Evolutionary conservation across 306 rosid species (phyloP).

Genomic region (Bauhinia variegata): DNA sequence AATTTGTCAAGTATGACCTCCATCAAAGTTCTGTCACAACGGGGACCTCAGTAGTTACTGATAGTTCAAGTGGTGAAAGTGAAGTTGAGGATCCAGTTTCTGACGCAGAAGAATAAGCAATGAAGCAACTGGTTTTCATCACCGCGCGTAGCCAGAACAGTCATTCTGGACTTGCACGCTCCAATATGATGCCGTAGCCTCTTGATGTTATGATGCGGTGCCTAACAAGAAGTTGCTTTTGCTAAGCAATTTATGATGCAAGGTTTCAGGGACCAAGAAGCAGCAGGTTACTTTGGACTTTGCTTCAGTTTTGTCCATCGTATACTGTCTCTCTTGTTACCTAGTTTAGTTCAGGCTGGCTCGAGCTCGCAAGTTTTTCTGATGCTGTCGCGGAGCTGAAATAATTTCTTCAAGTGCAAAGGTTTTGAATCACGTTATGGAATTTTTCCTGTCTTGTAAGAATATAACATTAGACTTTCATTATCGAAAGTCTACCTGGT

Average conservation of each 20-base stretch:
- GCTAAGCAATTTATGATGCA: not conserved
- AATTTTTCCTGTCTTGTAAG: not conserved
- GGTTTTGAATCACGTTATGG: conserved; percentile 1
- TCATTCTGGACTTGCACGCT: conserved; percentile 9
- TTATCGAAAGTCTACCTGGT: not conserved
- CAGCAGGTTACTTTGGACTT: conserved; percentile 15
- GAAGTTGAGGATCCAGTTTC: conserved; percentile 67
- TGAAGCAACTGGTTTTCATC: conserved; percentile 20
- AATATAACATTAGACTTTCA: not conserved
- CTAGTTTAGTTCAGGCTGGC: conserved; percentile 9
- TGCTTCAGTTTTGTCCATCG: conserved; percentile 35
- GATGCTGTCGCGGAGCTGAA: conserved; percentile 13
- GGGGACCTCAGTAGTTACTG: conserved; percentile 39
- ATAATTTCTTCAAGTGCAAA: not conserved
- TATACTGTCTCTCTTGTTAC: not conserved
- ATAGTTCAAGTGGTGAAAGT: conserved; percentile 52
- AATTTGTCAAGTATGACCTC: conserved; percentile 59
- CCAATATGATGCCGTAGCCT: not conserved
- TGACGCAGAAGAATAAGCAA: conserved; percentile 50
- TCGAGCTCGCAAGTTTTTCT: conserved; percentile 8
- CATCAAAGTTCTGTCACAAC: conserved; percentile 29
- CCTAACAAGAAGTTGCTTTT: not conserved
- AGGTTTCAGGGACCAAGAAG: conserved; percentile 9
- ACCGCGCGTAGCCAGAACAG: not conserved
- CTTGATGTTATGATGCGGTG: conserved; percentile 1